A percentile compares a stretch with the other conserved stretches of the same genome.
Conservation (phyloP, 371 early-diverging fungal genomes). For the Apophysomyces elegans region DNA sequence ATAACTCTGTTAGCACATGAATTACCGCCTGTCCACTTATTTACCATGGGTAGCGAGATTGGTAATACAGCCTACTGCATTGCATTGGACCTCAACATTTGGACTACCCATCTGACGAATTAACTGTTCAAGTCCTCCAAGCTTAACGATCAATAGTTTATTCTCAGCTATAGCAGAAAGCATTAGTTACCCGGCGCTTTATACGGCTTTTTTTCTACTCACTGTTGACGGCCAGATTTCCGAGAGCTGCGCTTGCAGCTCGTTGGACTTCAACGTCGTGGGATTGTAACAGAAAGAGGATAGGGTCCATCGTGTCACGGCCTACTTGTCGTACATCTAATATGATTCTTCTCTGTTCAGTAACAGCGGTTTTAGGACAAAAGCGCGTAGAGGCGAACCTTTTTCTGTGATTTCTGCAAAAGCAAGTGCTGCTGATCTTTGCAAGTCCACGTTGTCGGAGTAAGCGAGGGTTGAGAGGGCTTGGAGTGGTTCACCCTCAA, state of each 20-base stretch:
- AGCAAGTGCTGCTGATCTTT: constrained; percentile 88
- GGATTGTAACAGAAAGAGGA: constrained; percentile 82
- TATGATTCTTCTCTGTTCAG: neutral
- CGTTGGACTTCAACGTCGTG: constrained; percentile 89
- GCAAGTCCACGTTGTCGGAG: constrained; percentile 86
- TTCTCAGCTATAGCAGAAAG: constrained; percentile 68
- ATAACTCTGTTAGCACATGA: constrained; percentile 2
- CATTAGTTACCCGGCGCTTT: neutral
- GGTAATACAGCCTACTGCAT: constrained; percentile 96
- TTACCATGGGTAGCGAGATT: constrained; percentile 89
- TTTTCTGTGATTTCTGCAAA: constrained; percentile 94
- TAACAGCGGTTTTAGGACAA: neutral
- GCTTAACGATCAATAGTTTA: constrained; percentile 83
- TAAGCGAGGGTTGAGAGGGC: constrained; percentile 85
- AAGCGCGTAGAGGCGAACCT: constrained; percentile 38
- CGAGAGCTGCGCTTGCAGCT: constrained; percentile 88
- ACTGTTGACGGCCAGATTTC: constrained; percentile 89
- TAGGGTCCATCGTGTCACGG: constrained; percentile 81
- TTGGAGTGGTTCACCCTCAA: constrained; percentile 84
- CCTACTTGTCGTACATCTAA: constrained; percentile 81
- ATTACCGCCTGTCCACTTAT: neutral
- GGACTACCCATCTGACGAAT: constrained; percentile 87
- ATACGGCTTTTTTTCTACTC: constrained; percentile 28
- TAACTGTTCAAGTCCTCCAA: constrained; percentile 89
- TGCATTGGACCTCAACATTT: constrained; percentile 91